Conservation (phyloP, 108 stramenopile species). For the Cylindrotheca fusiformis region DNA sequence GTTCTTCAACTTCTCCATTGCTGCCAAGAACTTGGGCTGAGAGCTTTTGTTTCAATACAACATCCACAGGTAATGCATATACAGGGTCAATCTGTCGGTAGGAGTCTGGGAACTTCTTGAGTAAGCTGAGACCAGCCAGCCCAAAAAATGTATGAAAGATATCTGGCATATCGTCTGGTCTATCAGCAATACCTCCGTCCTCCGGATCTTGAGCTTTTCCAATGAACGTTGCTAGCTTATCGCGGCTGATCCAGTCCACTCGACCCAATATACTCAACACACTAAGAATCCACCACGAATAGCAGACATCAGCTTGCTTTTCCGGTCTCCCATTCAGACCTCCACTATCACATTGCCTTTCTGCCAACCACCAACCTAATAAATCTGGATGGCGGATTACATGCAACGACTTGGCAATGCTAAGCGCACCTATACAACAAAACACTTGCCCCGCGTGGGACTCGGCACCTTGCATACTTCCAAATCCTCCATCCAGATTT, state of each 20-base stretch:
- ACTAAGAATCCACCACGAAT: conserved; percentile 98
- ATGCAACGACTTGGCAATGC: conserved; percentile 86
- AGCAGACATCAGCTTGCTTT: conserved; percentile 99
- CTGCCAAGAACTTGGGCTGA: conserved; percentile 52
- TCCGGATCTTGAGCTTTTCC: conserved; percentile 96
- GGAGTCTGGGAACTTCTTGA: conserved; percentile 60
- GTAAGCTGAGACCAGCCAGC: conserved; percentile 85
- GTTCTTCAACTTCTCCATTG: conserved; percentile 31
- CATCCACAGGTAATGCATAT: conserved; percentile 82
- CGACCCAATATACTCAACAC: conserved; percentile 89
- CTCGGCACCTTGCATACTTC: conserved; percentile 92
- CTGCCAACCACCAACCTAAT: conserved; percentile 99
- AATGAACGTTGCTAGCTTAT: conserved; percentile 86
- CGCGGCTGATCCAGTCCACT: conserved; percentile 87
- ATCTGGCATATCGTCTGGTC: conserved; percentile 94
- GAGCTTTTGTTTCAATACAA: conserved; percentile 56
- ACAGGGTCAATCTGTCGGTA: conserved; percentile 82
- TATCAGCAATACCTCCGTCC: conserved; percentile 97
- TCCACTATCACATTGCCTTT: conserved; percentile 98
- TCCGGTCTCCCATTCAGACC: conserved; percentile 96
- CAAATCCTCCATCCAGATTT: conserved; percentile 99
- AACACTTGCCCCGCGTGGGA: conserved; percentile 98
- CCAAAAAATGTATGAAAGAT: conserved; percentile 99
- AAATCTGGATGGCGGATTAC: conserved; percentile 61
- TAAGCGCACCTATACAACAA: conserved; percentile 93